phyloP scores from a whole-genome alignment of 495 filamentous ascomycete species.

The Amniculicola lignicola region DNA sequence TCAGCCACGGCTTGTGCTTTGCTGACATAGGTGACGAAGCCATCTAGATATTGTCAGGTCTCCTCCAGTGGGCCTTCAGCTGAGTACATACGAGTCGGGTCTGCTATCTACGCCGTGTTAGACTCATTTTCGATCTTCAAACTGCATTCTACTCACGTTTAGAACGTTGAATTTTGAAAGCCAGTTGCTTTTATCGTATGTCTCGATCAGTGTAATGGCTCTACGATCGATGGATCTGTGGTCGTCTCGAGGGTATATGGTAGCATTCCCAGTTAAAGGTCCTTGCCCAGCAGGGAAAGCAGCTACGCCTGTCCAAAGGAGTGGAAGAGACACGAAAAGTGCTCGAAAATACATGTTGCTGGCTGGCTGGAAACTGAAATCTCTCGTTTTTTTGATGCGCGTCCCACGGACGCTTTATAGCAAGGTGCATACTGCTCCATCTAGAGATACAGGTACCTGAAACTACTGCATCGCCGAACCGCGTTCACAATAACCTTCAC shows the following conservation, averaged over 20 bases:
- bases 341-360: slow-evolving; percentile 20
- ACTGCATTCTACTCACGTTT: slow-evolving; percentile 6
- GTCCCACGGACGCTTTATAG: background rate
- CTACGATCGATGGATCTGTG: slow-evolving; percentile 7
- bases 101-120: slow-evolving; percentile 18
- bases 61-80: no score
- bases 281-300: slow-evolving; percentile 20
- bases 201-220: slow-evolving; percentile 20
- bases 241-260: slow-evolving; percentile 8
- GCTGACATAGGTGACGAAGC: slow-evolving; percentile 40
- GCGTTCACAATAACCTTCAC: background rate
- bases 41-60: slow-evolving; percentile 12
- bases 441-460: no score
- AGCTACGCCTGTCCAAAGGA: slow-evolving; percentile 13
- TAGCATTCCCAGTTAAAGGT: slow-evolving; percentile 7
- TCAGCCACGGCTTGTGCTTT: slow-evolving; percentile 27
- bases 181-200: slow-evolving; percentile 32
- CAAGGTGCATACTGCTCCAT: background rate
- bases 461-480: background rate
- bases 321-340: slow-evolving; percentile 10
- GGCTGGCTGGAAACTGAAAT: background rate
- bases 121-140: background rate
- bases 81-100: slow-evolving; percentile 27
- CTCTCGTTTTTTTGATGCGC: background rate
- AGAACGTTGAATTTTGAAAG: slow-evolving; percentile 32